Evolutionary conservation across 352 stramenopile genomes (phyloP).

Genomic region (Phytophthora podocarpi): DNA sequence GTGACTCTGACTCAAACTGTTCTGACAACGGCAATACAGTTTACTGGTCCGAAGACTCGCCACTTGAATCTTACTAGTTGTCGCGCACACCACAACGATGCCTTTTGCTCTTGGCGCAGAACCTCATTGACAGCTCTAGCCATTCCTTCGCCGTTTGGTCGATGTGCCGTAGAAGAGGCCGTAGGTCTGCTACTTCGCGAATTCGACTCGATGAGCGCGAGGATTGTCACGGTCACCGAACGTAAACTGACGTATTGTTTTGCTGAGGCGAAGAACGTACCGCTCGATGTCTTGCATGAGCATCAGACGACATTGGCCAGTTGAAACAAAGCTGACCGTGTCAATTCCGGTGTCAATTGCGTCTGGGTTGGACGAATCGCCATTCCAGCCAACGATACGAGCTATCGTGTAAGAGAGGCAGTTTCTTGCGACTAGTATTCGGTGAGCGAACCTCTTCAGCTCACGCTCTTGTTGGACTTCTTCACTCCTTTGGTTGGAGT

Average conservation of each 20-base stretch:
- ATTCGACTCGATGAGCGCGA: not conserved
- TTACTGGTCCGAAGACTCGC: no score
- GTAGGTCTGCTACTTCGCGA: not conserved
- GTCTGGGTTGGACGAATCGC: not conserved
- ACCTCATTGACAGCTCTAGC: not conserved
- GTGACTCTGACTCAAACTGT: no score
- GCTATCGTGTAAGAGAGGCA: slow-evolving; percentile 3
- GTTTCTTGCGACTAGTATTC: slow-evolving; percentile 10
- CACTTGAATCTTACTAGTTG: no score
- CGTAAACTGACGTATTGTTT: slow-evolving; percentile 1
- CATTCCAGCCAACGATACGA: not conserved
- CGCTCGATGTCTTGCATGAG: slow-evolving; percentile 13
- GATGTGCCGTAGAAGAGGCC: slow-evolving; percentile 5
- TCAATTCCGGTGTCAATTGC: not conserved
- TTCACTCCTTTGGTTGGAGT: not conserved
- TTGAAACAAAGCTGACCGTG: slow-evolving; percentile 3
- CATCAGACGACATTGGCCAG: not conserved
- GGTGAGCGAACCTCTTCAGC: not conserved
- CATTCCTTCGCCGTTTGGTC: slow-evolving; percentile 1
- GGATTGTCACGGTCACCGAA: not conserved
- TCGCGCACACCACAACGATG: no score
- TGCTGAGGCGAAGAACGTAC: slow-evolving; percentile 5
- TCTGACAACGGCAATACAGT: no score
- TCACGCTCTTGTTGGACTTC: no score
- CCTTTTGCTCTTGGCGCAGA: not conserved